Evolutionary conservation across 2,329 filamentous ascomycete species (phyloP).

Genomic region (Blumeria graminis): DNA sequence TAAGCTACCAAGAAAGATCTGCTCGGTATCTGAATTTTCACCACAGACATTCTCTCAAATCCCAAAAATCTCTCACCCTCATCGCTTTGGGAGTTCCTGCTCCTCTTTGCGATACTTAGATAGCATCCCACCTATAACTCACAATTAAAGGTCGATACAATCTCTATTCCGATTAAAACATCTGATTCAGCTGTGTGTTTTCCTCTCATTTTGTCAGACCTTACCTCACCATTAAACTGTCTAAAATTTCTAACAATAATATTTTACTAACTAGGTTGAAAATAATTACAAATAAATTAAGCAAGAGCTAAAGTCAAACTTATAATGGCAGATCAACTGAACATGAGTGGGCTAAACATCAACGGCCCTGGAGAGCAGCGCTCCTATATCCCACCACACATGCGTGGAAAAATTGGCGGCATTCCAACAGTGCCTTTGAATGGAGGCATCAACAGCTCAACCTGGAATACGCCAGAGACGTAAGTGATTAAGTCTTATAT

Average conservation of each 20-base stretch:
- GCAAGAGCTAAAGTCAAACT: background rate
- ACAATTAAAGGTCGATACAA: too few species aligned
- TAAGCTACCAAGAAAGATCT: background rate
- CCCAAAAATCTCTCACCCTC: too few species aligned
- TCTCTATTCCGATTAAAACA: too few species aligned
- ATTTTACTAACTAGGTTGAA: too few species aligned
- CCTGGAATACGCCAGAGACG: conserved; percentile 23
- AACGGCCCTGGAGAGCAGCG: conserved; percentile 26
- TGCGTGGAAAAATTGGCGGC: conserved; percentile 33
- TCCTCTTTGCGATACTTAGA: too few species aligned
- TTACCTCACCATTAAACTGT: too few species aligned
- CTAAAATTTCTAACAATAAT: too few species aligned
- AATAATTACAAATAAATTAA: background rate
- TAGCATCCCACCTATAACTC: too few species aligned
- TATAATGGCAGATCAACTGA: conserved; percentile 66
- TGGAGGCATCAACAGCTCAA: conserved; percentile 33
- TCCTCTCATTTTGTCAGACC: too few species aligned
- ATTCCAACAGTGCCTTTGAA: conserved; percentile 14
- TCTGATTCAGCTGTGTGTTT: too few species aligned
- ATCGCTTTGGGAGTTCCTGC: too few species aligned
- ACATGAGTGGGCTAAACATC: conserved; percentile 53
- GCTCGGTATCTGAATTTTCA: background rate
- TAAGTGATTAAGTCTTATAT: background rate
- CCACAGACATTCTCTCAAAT: background rate
- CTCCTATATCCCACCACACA: conserved; percentile 70